These are phyloP conservation scores for Ogataea naganishii DNA, from an alignment of 805 yeast species.

Conservation along the genomic window DNA sequence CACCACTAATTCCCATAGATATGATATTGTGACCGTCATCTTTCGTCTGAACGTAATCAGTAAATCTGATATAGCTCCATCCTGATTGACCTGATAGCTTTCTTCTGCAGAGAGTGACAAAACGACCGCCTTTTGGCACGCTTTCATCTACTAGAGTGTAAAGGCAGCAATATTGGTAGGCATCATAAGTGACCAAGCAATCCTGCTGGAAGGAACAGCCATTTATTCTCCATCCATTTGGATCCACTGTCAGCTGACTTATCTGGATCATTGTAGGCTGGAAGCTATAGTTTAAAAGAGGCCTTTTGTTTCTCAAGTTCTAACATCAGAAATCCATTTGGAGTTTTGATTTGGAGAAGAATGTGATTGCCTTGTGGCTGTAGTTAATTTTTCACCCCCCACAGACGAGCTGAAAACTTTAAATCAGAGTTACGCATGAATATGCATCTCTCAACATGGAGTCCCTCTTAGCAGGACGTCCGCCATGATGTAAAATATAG, in stretches of 20 bases:
- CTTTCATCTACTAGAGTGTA: slow-evolving; percentile 2
- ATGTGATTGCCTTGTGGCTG: too few relatives aligned
- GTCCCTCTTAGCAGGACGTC: too few relatives aligned
- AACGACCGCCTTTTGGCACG: slow-evolving; percentile 5
- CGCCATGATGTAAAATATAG: too few relatives aligned
- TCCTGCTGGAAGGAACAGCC: slow-evolving; percentile 15
- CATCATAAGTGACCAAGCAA: slow-evolving; percentile 8
- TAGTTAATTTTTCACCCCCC: too few relatives aligned
- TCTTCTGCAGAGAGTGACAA: slow-evolving; percentile 10
- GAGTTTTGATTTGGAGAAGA: too few relatives aligned
- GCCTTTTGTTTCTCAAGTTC: too few relatives aligned
- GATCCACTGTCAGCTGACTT: slow-evolving; percentile 3
- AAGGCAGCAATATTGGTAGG: slow-evolving; percentile 7
- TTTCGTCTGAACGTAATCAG: slow-evolving; percentile 10
- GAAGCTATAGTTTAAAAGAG: too few relatives aligned
- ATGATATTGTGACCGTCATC: slow-evolving; percentile 15
- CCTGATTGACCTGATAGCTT: background rate
- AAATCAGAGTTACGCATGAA: too few relatives aligned
- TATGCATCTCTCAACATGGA: too few relatives aligned
- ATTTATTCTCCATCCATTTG: slow-evolving; percentile 12
- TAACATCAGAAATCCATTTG: too few relatives aligned
- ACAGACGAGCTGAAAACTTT: too few relatives aligned
- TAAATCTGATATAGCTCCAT: slow-evolving; percentile 9
- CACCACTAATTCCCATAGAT: slow-evolving; percentile 16
- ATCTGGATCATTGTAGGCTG: background rate